Base-by-base conservation (phyloP, 306 rosid species). In the Inga laurina region DNA sequence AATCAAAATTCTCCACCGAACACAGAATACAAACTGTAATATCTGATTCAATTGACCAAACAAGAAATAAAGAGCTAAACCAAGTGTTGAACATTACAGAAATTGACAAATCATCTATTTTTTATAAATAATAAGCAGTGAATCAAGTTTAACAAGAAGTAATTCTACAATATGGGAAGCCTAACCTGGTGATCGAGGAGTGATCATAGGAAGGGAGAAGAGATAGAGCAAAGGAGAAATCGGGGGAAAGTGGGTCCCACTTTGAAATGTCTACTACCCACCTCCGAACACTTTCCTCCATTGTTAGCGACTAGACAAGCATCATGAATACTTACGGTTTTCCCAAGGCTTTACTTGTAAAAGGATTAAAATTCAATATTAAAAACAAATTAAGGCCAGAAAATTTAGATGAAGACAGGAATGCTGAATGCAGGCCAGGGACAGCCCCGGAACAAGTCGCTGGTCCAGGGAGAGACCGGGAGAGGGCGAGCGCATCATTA, bases 211-310 rank as follows among this genome's bases (percentile, higher is more conserved):
- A 72, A 72, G 97, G 97, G 32, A 95, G 92, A 64, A 88, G 85
- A 82, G 90, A 84, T 74, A 95, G 92, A 24, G 90, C 91, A 48
- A 54, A 86, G 80, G 89, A 84, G 82, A 93, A 90, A 32, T 90
- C 82, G 3, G 1, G 46, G 32, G 97, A 90, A 43, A 79, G 84
- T 45, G 97, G 95, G 35, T 93, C 85, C 98, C 98, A 95, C 83
- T 87, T 81, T 1, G 98, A 92, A 76, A 92, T 82, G 84, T 95
- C 88, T 1, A 92, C 93, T 7, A 87, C 84, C 97, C 98, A 92
- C 85, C 98, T 87, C 83, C 71, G 89, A 22, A 90, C 92, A 13
- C 94, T 94, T 72, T 83, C 81, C 78, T 89, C 96, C 98, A 94
- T 90, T 18, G 30, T 37, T n/a, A 18, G 41, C 81, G 2, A 37